Evolutionary conservation across 257 asterid genomes (phyloP).

Genomic region (Nicotiana noctiflora): DNA sequence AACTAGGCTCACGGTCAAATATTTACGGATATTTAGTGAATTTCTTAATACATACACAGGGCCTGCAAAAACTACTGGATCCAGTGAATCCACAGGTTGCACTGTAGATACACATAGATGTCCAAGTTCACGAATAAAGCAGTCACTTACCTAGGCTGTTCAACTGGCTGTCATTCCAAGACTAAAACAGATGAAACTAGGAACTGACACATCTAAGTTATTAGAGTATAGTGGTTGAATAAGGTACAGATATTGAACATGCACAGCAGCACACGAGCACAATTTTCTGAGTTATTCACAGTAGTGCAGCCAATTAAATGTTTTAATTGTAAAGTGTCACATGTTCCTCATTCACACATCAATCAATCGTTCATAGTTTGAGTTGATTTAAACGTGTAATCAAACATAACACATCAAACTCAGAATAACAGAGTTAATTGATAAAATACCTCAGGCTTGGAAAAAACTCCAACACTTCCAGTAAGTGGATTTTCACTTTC

Average conservation of each 20-base stretch:
- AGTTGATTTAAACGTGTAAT: not conserved
- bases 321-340: not conserved
- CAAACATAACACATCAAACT: not conserved
- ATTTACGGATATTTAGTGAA: too few species aligned
- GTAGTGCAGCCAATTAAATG: not conserved
- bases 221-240: not conserved
- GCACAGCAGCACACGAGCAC: not conserved
- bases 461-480: slow-evolving; percentile 64
- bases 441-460: slow-evolving; percentile 71
- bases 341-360: slow-evolving; percentile 1
- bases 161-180: not conserved
- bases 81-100: too few species aligned
- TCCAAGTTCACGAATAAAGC: not conserved
- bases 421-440: not conserved
- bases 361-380: not conserved
- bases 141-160: not conserved
- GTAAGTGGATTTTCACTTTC: slow-evolving; percentile 53
- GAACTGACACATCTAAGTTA: not conserved
- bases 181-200: not conserved
- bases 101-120: not conserved
- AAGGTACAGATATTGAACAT: not conserved
- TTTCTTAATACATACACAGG: too few species aligned
- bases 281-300: not conserved
- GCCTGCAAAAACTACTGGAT: too few species aligned
- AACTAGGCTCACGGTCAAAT: too few species aligned